phyloP scores from a whole-genome alignment of 2,329 filamentous ascomycete species.

The Colletotrichum noveboracense region DNA sequence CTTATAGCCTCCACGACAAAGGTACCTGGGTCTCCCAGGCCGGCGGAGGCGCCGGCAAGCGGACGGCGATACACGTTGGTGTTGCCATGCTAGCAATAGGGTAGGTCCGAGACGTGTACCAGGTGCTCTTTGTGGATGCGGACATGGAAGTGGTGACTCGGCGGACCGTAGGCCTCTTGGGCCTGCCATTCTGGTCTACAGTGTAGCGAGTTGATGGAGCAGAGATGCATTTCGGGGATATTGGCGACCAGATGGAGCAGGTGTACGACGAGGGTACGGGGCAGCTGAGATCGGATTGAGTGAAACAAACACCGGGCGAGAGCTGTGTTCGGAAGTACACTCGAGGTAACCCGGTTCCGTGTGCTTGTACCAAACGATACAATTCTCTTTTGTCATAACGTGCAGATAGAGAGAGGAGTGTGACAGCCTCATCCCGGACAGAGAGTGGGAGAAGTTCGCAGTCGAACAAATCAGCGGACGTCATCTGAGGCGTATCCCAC shows the following conservation, averaged over 20 bases:
- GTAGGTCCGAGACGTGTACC: constrained; percentile 1
- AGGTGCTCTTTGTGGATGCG: constrained; percentile 4
- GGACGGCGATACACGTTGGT: constrained; percentile 14
- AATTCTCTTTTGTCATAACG: constrained; percentile 23
- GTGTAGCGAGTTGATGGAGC: constrained; percentile 6
- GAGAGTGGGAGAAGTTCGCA: constrained; percentile 20
- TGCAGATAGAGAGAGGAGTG: constrained; percentile 20
- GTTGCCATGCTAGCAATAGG: constrained; percentile 6
- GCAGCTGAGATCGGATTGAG: background rate
- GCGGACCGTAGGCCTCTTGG: background rate
- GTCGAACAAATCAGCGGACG: constrained; percentile 21
- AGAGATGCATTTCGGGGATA: constrained; percentile 3
- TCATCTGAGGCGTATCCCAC: constrained; percentile 19
- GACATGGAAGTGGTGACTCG: constrained; percentile 8
- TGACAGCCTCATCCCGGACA: constrained; percentile 22
- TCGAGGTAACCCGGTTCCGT: background rate
- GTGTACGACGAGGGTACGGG: constrained; percentile 1
- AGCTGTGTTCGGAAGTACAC: constrained; percentile 2
- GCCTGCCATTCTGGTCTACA: background rate
- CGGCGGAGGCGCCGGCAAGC: constrained; percentile 16
- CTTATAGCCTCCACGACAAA: constrained; percentile 15
- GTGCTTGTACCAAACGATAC: constrained; percentile 5
- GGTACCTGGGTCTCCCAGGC: constrained; percentile 13
- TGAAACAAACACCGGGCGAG: background rate
- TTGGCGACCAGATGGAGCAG: background rate